Conservation (phyloP, 2,329 filamentous ascomycete species). For the Malbranchea cinnamomea region DNA sequence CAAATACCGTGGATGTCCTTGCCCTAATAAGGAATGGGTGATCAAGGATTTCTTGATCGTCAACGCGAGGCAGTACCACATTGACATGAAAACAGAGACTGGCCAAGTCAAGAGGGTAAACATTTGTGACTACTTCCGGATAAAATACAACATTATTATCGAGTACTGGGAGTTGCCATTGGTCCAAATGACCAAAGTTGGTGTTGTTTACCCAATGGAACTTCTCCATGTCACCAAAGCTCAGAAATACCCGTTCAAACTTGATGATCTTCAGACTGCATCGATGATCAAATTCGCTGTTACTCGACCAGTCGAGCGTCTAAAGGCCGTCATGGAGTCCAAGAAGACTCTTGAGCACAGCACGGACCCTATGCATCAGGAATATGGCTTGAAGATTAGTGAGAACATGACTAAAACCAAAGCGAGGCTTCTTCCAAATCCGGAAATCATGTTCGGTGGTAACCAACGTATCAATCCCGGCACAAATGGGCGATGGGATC, state of each 20-base stretch:
- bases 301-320: conserved; percentile 55
- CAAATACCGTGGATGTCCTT: conserved; percentile 21
- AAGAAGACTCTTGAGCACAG: conserved; percentile 53
- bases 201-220: conserved; percentile 42
- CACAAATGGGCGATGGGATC: conserved; percentile 66
- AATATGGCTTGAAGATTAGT: conserved; percentile 61
- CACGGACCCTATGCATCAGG: conserved; percentile 51
- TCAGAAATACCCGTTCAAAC: conserved; percentile 43
- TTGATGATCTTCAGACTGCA: conserved; percentile 51
- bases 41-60: conserved; percentile 35
- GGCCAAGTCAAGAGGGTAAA: conserved; percentile 33
- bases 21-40: conserved; percentile 29
- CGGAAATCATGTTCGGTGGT: conserved; percentile 53
- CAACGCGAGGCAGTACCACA: conserved; percentile 29
- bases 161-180: conserved; percentile 37
- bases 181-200: conserved; percentile 42
- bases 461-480: conserved; percentile 43
- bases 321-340: conserved; percentile 50
- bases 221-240: conserved; percentile 37
- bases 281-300: conserved; percentile 92
- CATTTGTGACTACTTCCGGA: conserved; percentile 44
- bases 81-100: conserved; percentile 28
- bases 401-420: conserved; percentile 48
- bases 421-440: conserved; percentile 56
- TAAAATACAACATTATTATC: conserved; percentile 35